A percentile compares a stretch with the other conserved stretches of the same genome.
Evolutionary conservation across 2,329 filamentous ascomycete genomes (phyloP).

Genomic region (Ascochyta fabae): DNA sequence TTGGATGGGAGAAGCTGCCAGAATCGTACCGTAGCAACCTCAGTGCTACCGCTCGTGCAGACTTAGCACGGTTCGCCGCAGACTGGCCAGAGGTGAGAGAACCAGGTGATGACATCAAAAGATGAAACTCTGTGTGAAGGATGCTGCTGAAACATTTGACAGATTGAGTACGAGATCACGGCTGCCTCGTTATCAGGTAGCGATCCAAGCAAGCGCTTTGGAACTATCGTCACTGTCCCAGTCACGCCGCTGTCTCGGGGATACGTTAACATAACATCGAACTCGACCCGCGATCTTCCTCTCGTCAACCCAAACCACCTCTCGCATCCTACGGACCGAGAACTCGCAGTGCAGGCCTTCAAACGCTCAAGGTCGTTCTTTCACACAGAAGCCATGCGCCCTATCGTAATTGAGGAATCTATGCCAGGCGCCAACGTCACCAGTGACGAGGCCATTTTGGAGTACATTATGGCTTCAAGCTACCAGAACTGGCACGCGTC

Average conservation of each 20-base stretch:
- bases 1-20: not conserved
- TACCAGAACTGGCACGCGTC: constrained; percentile 48
- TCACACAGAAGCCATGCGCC: not conserved
- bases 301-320: not conserved
- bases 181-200: not conserved
- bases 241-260: not conserved
- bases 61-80: not conserved
- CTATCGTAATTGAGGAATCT: not conserved
- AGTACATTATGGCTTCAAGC: not conserved
- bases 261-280: not conserved
- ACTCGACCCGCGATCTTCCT: constrained; percentile 26
- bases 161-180: not conserved
- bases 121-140: not conserved
- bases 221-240: not conserved
- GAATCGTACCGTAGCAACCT: not conserved
- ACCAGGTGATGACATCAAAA: not conserved
- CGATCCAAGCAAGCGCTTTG: not conserved
- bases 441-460: not conserved
- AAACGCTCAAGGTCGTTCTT: not conserved
- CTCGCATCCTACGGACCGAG: not conserved
- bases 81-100: not conserved
- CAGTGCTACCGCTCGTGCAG: not conserved
- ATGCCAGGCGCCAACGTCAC: not conserved
- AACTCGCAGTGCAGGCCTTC: not conserved
- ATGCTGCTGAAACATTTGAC: not conserved